These are phyloP conservation scores for Talaromyces verruculosus DNA, from an alignment of 2,329 filamentous ascomycete genomes.

Conservation along the genomic window DNA sequence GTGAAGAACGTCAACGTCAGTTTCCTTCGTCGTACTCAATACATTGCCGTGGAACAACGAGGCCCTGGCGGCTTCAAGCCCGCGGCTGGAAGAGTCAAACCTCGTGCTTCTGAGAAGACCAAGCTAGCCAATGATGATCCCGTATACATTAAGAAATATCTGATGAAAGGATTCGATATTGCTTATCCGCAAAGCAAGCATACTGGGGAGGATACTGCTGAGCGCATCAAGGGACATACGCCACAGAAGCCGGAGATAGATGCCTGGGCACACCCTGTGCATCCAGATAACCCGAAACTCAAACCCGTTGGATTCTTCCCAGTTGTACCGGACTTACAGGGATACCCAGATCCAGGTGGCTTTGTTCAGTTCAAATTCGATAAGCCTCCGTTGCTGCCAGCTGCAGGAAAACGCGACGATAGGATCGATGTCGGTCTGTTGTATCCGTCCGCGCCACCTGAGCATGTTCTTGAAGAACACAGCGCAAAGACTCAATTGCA, in stretches of 20 bases:
- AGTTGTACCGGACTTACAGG: slow-evolving; percentile 61
- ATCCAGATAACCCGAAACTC: slow-evolving; percentile 59
- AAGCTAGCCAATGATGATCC: slow-evolving; percentile 56
- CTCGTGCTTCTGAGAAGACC: slow-evolving; percentile 32
- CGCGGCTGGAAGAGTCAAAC: slow-evolving; percentile 29
- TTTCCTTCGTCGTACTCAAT: slow-evolving; percentile 93
- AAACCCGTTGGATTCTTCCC: slow-evolving; percentile 61
- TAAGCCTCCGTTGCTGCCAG: slow-evolving; percentile 55
- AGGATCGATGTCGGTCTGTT: slow-evolving; percentile 61
- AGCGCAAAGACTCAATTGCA: slow-evolving; percentile 50
- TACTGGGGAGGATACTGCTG: slow-evolving; percentile 55
- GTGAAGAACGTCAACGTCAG: slow-evolving; percentile 76
- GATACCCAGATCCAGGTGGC: slow-evolving; percentile 58
- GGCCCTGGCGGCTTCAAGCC: slow-evolving; percentile 35
- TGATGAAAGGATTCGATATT: slow-evolving; percentile 64
- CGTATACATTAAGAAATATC: slow-evolving; percentile 59
- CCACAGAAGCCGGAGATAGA: slow-evolving; percentile 55
- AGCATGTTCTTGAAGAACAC: slow-evolving; percentile 50
- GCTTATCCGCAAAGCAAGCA: slow-evolving; percentile 63
- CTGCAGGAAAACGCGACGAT: slow-evolving; percentile 54
- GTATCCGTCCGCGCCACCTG: slow-evolving; percentile 52
- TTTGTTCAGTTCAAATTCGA: slow-evolving; percentile 63
- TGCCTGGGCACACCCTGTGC: slow-evolving; percentile 61
- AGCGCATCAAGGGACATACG: slow-evolving; percentile 55
- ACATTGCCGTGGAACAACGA: slow-evolving; percentile 60